phyloP scores from a whole-genome alignment of 805 yeast species.

The Kuraishia borneana region DNA sequence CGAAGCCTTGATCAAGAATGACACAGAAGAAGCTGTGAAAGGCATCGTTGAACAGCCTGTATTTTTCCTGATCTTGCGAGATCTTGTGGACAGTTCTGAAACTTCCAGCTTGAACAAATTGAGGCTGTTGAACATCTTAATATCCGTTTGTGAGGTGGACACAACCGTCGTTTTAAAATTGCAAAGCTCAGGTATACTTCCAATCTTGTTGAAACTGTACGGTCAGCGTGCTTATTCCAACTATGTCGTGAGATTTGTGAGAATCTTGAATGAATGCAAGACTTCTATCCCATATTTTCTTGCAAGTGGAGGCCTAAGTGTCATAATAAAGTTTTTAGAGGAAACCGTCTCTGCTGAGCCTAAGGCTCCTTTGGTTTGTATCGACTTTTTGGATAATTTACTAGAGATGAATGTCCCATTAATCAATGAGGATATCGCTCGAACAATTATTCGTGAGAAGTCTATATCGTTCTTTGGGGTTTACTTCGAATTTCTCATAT shows the following conservation, averaged over 20 bases:
- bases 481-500: slow-evolving; percentile 17
- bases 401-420: slow-evolving; percentile 21
- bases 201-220: slow-evolving; percentile 1
- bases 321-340: slow-evolving; percentile 27
- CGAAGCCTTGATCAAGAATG: neutral
- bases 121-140: neutral
- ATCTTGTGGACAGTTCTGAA: neutral
- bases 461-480: slow-evolving; percentile 18
- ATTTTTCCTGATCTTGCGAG: neutral
- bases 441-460: slow-evolving; percentile 27
- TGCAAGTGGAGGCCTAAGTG: slow-evolving; percentile 30
- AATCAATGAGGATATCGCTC: slow-evolving; percentile 28
- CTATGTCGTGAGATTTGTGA: slow-evolving; percentile 4
- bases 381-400: slow-evolving; percentile 22
- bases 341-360: slow-evolving; percentile 30
- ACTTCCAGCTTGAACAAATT: neutral
- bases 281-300: slow-evolving; percentile 30
- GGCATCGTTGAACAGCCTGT: neutral
- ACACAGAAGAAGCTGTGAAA: neutral
- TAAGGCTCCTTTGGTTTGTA: slow-evolving; percentile 26
- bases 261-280: neutral
- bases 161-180: slow-evolving; percentile 4
- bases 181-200: slow-evolving; percentile 6
- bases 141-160: neutral
- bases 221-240: neutral